Conservation (phyloP, 192 early-diverging fungal species). For the Nowakowskiella sp. region DNA sequence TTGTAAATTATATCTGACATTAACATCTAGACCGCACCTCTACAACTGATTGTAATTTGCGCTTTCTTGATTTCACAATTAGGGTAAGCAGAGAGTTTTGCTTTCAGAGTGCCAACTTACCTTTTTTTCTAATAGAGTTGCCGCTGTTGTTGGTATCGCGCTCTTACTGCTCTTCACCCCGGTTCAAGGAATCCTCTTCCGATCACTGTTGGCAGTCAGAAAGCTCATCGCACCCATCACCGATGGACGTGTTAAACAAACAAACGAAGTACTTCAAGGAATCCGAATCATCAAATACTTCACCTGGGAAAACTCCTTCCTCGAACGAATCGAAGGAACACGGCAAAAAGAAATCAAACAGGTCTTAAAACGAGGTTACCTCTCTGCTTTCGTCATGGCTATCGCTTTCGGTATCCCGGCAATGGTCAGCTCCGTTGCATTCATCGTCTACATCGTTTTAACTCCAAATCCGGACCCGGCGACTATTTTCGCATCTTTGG, state of each 20-base stretch:
- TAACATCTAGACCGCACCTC: constrained; percentile 25
- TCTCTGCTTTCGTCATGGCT: constrained; percentile 34
- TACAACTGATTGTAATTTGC: constrained; percentile 30
- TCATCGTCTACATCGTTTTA: constrained; percentile 34
- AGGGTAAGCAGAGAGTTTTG: constrained; percentile 16
- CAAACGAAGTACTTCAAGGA: constrained; percentile 57
- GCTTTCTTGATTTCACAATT: constrained; percentile 31
- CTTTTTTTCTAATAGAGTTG: not conserved
- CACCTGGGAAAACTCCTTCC: constrained; percentile 71
- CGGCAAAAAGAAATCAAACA: constrained; percentile 32
- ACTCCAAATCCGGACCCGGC: constrained; percentile 21
- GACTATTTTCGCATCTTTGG: constrained; percentile 35
- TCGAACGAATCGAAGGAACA: constrained; percentile 51
- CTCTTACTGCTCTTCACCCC: constrained; percentile 35
- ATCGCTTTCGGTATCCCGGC: constrained; percentile 41
- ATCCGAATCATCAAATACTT: constrained; percentile 74
- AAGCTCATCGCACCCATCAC: constrained; percentile 48
- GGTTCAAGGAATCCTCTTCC: constrained; percentile 31
- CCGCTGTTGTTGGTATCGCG: constrained; percentile 40
- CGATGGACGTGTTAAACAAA: constrained; percentile 64
- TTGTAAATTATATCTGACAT: not conserved
- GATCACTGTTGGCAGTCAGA: constrained; percentile 27
- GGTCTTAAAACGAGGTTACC: constrained; percentile 24
- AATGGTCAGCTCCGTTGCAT: constrained; percentile 28
- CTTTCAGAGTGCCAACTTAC: too few relatives aligned